Evolutionary conservation across 768 basidiomycete genomes (phyloP), one percentile per base, ranked within the genome.

Genomic region (Pleurotus pulmonarius): DNA sequence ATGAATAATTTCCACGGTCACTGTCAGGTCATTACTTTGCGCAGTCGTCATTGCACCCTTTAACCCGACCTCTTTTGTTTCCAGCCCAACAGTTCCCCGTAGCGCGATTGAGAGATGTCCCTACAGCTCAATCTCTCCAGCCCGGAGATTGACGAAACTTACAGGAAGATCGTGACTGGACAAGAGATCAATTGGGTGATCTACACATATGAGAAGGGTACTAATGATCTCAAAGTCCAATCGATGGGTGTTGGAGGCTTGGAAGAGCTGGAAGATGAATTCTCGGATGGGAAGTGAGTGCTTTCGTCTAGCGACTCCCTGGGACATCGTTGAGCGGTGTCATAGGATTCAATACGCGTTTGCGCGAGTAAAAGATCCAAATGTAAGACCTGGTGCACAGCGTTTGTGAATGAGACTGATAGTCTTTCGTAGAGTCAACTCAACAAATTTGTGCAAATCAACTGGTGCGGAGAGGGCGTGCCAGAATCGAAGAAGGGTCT

Each of bases 381-480:
- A 90, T 67, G 93, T 94, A 62, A 55, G 25, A 46, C 41, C 26
- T 34, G 41, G 11, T 24, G 49, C 46, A 2, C 47, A 55, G 11
- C 24, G 4, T 39, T 16, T 53, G 53, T 51, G n/a, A 37, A 48
- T 46, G 29, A 41, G 29, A n/a, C 58, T 54, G 41, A 48, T 56
- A 13, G 11, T 12, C 24, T 46, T 45, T 24, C 56, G 52, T 63
- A 96, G 90, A 92, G 82, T 65, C 77, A 87, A 59, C 80, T 98
- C 2, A 78, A 87, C 45, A 98, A 97, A 74, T 92, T 95, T 59
- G 93, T 98, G 13, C 91, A 96, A 66, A 88, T 98, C 70, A 92
- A 94, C 64, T 97, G 96, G 95, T 94, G 93, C 63, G 96, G 96
- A 44, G 95, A 96, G 65, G 96, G 96, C 57, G 96, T 98, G 1